These are phyloP conservation scores for Fusarium sp. DNA, from an alignment of 2,329 filamentous ascomycete genomes.

Conservation along the genomic window DNA sequence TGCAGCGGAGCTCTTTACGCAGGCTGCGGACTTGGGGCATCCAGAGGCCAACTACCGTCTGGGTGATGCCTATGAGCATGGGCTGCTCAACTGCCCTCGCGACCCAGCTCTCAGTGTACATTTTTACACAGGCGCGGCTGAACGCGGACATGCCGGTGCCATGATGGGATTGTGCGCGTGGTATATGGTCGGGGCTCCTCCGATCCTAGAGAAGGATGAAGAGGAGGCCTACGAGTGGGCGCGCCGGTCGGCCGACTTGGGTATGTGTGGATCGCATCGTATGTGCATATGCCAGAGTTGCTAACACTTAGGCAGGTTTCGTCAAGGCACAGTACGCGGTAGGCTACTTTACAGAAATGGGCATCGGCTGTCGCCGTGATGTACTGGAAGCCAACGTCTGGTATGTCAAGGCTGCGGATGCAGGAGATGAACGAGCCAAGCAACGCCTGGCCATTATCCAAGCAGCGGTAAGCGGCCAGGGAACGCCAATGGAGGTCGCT, in stretches of 20 bases:
- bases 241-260: slow-evolving; percentile 85
- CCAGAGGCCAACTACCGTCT: slow-evolving; percentile 88
- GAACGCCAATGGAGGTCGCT: slow-evolving; percentile 70
- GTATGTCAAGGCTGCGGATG: slow-evolving; percentile 96
- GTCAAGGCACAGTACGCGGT: slow-evolving; percentile 92
- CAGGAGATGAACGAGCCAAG: slow-evolving; percentile 91
- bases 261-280: slow-evolving; percentile 67
- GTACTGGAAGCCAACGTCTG: slow-evolving; percentile 97
- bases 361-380: slow-evolving; percentile 94
- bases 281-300: slow-evolving; percentile 3
- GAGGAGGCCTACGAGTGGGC: slow-evolving; percentile 98
- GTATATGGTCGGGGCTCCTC: slow-evolving; percentile 97
- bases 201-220: slow-evolving; percentile 94
- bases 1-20: slow-evolving; percentile 93
- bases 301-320: slow-evolving; percentile 64
- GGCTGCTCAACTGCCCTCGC: slow-evolving; percentile 86
- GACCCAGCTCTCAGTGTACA: slow-evolving; percentile 96
- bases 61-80: slow-evolving; percentile 98
- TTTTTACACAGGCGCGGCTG: slow-evolving; percentile 95
- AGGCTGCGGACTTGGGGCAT: slow-evolving; percentile 93
- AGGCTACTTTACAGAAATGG: slow-evolving; percentile 98
- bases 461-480: slow-evolving; percentile 78
- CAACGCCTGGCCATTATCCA: slow-evolving; percentile 89
- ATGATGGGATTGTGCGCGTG: slow-evolving; percentile 99
- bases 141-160: slow-evolving; percentile 84